Evolutionary conservation across 371 early-diverging fungal species (phyloP).

Genomic region (Mortierella sp.): DNA sequence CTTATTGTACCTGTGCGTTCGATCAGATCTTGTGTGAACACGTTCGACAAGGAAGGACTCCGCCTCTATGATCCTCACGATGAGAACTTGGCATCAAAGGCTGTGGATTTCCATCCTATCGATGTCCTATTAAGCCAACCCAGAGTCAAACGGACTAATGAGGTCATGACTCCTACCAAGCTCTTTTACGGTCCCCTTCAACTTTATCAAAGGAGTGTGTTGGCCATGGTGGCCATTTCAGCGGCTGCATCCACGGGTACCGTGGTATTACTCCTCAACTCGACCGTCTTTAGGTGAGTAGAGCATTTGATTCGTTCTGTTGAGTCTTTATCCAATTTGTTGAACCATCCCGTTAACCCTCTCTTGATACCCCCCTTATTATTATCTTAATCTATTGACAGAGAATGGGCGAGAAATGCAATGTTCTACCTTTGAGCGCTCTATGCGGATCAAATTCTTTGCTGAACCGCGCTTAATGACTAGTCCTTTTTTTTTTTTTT

Average conservation of each 20-base stretch:
- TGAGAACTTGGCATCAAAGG: slow-evolving; percentile 12
- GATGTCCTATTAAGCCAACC: slow-evolving; percentile 39
- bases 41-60: slow-evolving; percentile 27
- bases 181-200: slow-evolving; percentile 9
- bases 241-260: slow-evolving; percentile 55
- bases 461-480: too few species aligned
- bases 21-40: slow-evolving; percentile 36
- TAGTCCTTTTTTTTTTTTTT: too few species aligned
- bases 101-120: slow-evolving; percentile 33
- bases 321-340: background rate
- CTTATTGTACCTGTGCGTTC: background rate
- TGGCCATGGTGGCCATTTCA: slow-evolving; percentile 52
- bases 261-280: slow-evolving; percentile 54
- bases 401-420: slow-evolving; percentile 21
- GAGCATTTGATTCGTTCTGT: background rate
- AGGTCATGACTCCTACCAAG: slow-evolving; percentile 24
- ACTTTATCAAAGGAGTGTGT: slow-evolving; percentile 37
- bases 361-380: background rate
- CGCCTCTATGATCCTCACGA: slow-evolving; percentile 28
- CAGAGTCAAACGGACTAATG: slow-evolving; percentile 28
- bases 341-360: too few species aligned
- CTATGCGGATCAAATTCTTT: too few species aligned
- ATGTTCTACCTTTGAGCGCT: too few species aligned
- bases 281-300: slow-evolving; percentile 52
- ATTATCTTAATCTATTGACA: slow-evolving; percentile 8